phyloP scores from a whole-genome alignment of 805 yeast genomes.

The Lipomyces mesembrius region DNA sequence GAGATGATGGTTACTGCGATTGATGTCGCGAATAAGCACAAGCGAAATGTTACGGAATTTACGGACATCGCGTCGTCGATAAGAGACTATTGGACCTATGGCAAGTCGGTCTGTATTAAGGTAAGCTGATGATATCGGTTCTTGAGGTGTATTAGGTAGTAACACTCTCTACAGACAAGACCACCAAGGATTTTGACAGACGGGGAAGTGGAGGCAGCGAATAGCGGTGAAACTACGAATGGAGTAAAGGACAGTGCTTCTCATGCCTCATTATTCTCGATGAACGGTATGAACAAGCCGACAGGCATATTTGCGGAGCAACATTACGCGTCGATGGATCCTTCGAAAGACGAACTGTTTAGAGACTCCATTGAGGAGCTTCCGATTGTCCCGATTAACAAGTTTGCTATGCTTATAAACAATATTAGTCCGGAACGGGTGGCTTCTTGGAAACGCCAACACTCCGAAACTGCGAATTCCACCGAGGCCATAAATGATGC shows the following conservation, averaged over 20 bases:
- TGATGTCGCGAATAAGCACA: constrained; percentile 72
- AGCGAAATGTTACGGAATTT: constrained; percentile 73
- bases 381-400: constrained; percentile 42
- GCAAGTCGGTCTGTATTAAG: constrained; percentile 59
- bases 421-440: constrained; percentile 14
- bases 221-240: background rate
- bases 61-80: constrained; percentile 72
- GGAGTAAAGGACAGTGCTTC: background rate
- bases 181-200: constrained; percentile 48
- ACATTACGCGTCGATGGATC: constrained; percentile 26
- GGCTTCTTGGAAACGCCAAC: constrained; percentile 9
- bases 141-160: background rate
- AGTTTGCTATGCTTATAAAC: constrained; percentile 27
- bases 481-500: background rate
- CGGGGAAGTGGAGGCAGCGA: constrained; percentile 29
- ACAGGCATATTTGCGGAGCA: constrained; percentile 12
- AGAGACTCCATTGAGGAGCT: constrained; percentile 46
- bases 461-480: background rate
- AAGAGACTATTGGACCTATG: constrained; percentile 76
- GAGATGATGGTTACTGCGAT: constrained; percentile 86
- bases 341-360: constrained; percentile 30
- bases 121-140: background rate
- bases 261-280: background rate
- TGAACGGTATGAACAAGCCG: background rate
- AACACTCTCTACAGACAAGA: constrained; percentile 44